Conservation (phyloP, 192 early-diverging fungal species). For the Umbelopsis sp. region DNA sequence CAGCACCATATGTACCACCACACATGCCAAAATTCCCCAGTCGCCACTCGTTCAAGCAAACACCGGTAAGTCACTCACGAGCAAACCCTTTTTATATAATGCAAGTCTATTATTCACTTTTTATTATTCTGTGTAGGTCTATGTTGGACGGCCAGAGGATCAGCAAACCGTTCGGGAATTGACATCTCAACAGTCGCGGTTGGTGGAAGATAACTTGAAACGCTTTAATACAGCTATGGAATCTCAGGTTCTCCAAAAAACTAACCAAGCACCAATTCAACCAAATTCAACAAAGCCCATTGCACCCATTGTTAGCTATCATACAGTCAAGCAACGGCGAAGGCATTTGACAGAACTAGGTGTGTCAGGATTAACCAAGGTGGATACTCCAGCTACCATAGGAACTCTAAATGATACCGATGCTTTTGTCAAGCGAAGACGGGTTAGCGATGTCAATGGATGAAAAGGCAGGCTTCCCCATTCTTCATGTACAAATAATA, state of each 20-base stretch:
- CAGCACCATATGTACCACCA: conserved; percentile 47
- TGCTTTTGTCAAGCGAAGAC: conserved; percentile 1
- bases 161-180: conserved; percentile 52
- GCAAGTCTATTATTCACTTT: background rate
- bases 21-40: conserved; percentile 54
- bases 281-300: background rate
- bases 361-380: conserved; percentile 4
- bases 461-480: background rate
- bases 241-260: background rate
- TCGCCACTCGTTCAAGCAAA: conserved; percentile 60
- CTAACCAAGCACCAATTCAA: background rate
- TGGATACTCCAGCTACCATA: background rate
- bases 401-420: background rate
- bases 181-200: conserved; percentile 54
- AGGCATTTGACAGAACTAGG: conserved; percentile 12
- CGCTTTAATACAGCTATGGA: conserved; percentile 40
- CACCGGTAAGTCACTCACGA: conserved; percentile 44
- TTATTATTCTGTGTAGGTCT: conserved; percentile 40
- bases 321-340: conserved; percentile 21
- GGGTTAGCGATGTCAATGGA: background rate
- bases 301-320: conserved; percentile 12
- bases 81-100: background rate
- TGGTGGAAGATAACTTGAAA: conserved; percentile 57
- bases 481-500: conserved; percentile 6
- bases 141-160: conserved; percentile 52